Base-by-base conservation (phyloP, 345 rosid species). In the Lepidium sativum region DNA sequence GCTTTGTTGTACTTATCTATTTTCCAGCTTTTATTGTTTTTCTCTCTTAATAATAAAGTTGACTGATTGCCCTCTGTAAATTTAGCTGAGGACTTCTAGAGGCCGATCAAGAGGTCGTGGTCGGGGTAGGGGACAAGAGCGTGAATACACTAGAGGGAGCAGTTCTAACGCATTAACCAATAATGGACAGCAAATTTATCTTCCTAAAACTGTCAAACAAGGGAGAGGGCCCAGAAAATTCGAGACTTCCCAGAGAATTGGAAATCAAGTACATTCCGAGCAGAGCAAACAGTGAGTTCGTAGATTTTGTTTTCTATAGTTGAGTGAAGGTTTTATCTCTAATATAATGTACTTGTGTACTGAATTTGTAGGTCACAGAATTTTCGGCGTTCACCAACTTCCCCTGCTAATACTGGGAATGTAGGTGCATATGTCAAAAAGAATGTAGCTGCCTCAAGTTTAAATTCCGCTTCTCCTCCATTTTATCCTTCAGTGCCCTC, bases 381-480 rank as follows among this genome's bases (percentile, higher is more conserved):
- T 47, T 45, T 49, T 67, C 47, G 74, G 50, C 81, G 77, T 72
- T 77, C 60, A 27, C 70, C 74, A 33, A 8, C 43, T 13, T 71
- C 74, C 27, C 37, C 66, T 39, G 66, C 81, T 62, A 85, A 75
- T 68, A 31, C 72, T 38, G 92, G 77, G 61, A 60, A 72, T 75
- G 84, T 77, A 64, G 52, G 68, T 8, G 67, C 40, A 58, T 48
- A 78, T 56, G 68, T 73, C 38, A 84, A 73, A 80, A 88, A 75
- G 68, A 77, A 81, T 50, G 70, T 75, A 21, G 50, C 81, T 54
- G 88, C 81, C 11, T 94, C 99, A 0, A 85, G 86, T 72, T 77
- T 94, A 80, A 94, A 75, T 75, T 88, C 91, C 50, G 89, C 97
- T 72, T 94, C 99, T 75, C 99, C 92, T 63, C 99, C 99, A 9